Evolutionary conservation across 2,329 filamentous ascomycete genomes (phyloP).

Genomic region (Albifimbria verrucaria): DNA sequence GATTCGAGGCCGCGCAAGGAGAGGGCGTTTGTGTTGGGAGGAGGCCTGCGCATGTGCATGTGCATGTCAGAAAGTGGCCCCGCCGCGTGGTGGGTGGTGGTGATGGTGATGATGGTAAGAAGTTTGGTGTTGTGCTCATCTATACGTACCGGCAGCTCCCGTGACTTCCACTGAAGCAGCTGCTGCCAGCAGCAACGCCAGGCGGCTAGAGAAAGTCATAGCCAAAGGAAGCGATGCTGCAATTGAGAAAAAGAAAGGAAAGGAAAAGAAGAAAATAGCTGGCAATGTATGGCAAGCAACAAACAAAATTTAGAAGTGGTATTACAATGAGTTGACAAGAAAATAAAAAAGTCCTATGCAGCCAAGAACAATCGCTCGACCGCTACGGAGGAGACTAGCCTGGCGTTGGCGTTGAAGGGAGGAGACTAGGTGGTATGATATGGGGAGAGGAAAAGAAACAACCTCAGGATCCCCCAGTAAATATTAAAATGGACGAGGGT

Average conservation of each 20-base stretch:
- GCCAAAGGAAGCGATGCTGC: background rate
- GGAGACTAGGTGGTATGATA: too few species aligned
- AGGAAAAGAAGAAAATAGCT: conserved; percentile 1
- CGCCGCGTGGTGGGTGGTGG: background rate
- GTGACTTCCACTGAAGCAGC: conserved; percentile 10
- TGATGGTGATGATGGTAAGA: background rate
- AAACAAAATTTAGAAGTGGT: background rate
- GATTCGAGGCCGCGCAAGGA: conserved; percentile 7
- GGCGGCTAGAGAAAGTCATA: conserved; percentile 14
- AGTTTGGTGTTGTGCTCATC: background rate
- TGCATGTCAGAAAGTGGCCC: background rate
- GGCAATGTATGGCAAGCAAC: background rate
- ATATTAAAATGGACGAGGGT: too few species aligned
- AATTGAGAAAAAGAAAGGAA: background rate
- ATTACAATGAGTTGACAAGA: background rate
- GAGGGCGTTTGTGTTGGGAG: conserved; percentile 12
- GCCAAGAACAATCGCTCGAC: too few species aligned
- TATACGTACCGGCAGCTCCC: background rate
- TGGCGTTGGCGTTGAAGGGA: too few species aligned
- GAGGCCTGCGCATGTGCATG: conserved; percentile 5
- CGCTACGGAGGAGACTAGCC: too few species aligned
- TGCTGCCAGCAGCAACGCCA: conserved; percentile 22
- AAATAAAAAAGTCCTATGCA: too few species aligned
- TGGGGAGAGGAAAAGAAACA: too few species aligned
- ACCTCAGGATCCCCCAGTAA: too few species aligned